Conservation (phyloP, 345 rosid genomes). For the Kernera saxatilis region DNA sequence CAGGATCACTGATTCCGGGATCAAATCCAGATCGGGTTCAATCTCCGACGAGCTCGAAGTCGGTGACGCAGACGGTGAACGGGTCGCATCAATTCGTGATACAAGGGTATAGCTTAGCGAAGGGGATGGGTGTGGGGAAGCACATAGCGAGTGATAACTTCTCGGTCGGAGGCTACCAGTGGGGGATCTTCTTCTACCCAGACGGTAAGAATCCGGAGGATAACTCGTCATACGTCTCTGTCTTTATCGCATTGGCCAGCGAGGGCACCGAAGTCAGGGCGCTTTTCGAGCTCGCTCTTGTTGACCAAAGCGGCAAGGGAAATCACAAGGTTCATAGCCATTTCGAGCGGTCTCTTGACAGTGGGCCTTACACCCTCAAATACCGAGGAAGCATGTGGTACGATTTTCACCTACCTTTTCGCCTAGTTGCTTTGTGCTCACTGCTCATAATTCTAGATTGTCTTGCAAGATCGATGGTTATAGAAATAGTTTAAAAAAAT, state of each 20-base stretch:
- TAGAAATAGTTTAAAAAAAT: neutral
- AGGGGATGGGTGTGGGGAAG: conserved; percentile 85
- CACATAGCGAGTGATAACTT: conserved; percentile 77
- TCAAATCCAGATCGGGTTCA: conserved; percentile 25
- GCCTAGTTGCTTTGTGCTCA: neutral
- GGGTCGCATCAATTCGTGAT: conserved; percentile 82
- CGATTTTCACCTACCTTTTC: neutral
- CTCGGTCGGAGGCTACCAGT: conserved; percentile 87
- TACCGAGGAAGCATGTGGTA: conserved; percentile 98
- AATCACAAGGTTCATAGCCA: conserved; percentile 90
- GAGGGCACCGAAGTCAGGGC: conserved; percentile 95
- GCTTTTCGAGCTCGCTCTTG: conserved; percentile 72
- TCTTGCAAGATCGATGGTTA: neutral
- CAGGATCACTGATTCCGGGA: conserved; percentile 16
- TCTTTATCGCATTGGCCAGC: conserved; percentile 81
- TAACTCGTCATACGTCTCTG: conserved; percentile 65
- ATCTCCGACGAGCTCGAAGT: conserved; percentile 49
- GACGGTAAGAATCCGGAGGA: conserved; percentile 90
- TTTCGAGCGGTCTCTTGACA: conserved; percentile 75
- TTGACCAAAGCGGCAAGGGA: conserved; percentile 91
- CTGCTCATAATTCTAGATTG: neutral
- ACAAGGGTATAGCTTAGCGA: conserved; percentile 77
- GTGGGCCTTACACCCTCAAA: conserved; percentile 84
- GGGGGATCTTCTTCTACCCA: conserved; percentile 97
- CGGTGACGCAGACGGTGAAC: conserved; percentile 72